Evolutionary conservation across 2,329 filamentous ascomycete species (phyloP).

Genomic region (Aspergillus luchuensis): DNA sequence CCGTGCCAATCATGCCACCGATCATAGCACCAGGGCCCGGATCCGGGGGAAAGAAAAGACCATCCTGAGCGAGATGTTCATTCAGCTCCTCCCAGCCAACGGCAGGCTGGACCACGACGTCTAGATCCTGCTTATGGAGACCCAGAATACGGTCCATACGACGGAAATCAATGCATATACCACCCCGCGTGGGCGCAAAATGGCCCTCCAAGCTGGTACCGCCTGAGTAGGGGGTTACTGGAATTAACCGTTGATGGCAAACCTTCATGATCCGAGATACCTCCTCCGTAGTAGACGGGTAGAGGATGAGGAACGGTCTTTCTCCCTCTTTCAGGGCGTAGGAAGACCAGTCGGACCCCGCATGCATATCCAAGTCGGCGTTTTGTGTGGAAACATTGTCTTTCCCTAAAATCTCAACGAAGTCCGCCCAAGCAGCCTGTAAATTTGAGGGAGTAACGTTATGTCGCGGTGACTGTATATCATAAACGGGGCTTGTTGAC

Average conservation of each 20-base stretch:
- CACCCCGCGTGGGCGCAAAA: conserved; percentile 78
- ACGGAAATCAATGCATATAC: conserved; percentile 82
- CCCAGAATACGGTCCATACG: conserved; percentile 80
- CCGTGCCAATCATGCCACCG: conserved; percentile 65
- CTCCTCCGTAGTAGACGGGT: conserved; percentile 75
- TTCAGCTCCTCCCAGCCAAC: conserved; percentile 87
- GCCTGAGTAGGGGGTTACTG: conserved; percentile 83
- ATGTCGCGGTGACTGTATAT: conserved; percentile 53
- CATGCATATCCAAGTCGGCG: conserved; percentile 57
- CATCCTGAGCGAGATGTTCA: conserved; percentile 69
- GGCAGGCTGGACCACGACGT: conserved; percentile 76
- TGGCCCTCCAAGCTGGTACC: conserved; percentile 90
- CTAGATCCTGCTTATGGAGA: conserved; percentile 75
- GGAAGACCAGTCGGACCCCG: conserved; percentile 66
- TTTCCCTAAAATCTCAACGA: conserved; percentile 62
- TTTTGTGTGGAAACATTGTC: conserved; percentile 63
- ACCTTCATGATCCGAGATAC: conserved; percentile 87
- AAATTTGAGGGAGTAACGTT: conserved; percentile 60
- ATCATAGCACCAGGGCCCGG: conserved; percentile 91
- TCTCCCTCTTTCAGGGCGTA: conserved; percentile 47
- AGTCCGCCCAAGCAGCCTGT: conserved; percentile 66
- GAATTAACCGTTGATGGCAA: conserved; percentile 77
- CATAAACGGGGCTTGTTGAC: conserved; percentile 61
- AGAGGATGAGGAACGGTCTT: conserved; percentile 65
- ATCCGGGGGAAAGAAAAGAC: conserved; percentile 89